Base-by-base conservation (phyloP, 176 grass and related monocot genomes). In the Dactylis glomerata region DNA sequence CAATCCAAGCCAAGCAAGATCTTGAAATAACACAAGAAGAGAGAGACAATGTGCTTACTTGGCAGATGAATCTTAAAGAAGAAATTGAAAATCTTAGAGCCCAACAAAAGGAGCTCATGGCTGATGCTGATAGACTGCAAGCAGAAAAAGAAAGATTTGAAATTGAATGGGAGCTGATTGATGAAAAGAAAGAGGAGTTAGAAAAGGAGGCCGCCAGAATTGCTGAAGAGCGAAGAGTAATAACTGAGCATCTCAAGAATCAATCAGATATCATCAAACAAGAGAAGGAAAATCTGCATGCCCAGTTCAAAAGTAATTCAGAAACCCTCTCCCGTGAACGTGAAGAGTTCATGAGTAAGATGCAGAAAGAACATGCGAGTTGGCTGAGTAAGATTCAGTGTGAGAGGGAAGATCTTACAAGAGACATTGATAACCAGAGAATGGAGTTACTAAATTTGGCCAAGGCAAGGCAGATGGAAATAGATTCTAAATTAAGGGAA, bases 111-210 rank as follows among this genome's bases (percentile, higher is more conserved):
- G 93, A 89, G 27, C 86, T 99, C 51, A 62, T 89, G 57, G 68
- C 61, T 83, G 96, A 96, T 85, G 86, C 91, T 44, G 96, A 99
- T 71, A 90, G 81, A 75, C 78, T 99, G 40, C 92, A 91, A 86
- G 79, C 87, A 74, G 96, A 99, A 86, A 99, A 96, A 44, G 93
- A 99, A 86, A 89, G 88, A 44, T 99, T 99, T 86, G 96, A 99
- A 68, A 87, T 88, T 84, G 93, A 99, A 78, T 99, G 96, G 96
- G 96, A 99, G 28, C 61, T 91, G 32, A 87, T 96, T 75, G 96
- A 99, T 62, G 96, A 96, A 86, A 99, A 96, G 61, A 94, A 89
- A 52, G 91, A 95, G 41, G 89, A 92, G 55, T 76, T 99, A 57
- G 66, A 80, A 64, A 95, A 90, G 84, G 93, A 96, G 81, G 68